phyloP scores from a whole-genome alignment of 164 flowering plant genomes.

The Tetrastigma voinierianum region DNA sequence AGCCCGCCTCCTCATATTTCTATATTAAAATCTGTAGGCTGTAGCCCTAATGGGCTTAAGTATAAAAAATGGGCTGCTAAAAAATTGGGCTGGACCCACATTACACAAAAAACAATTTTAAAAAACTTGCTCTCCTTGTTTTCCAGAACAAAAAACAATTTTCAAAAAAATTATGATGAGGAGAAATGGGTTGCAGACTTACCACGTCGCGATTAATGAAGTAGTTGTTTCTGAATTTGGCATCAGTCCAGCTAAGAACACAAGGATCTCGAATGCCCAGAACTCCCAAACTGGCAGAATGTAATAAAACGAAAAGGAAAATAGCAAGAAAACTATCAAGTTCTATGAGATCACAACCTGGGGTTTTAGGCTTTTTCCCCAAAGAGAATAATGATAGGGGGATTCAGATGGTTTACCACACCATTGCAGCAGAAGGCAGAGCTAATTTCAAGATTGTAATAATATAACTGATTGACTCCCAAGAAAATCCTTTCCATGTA shows the following conservation, averaged over 20 bases:
- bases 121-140: too few relatives aligned
- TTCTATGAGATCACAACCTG: too few relatives aligned
- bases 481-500: constrained; percentile 77
- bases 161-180: not conserved
- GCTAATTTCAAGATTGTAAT: constrained; percentile 59
- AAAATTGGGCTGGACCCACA: too few relatives aligned
- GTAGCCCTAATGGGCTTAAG: too few relatives aligned
- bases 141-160: too few relatives aligned
- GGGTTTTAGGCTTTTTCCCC: not conserved
- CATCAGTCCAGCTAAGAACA: constrained; percentile 84
- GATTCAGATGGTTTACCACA: constrained; percentile 53
- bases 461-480: constrained; percentile 46
- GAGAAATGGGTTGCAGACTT: constrained; percentile 3
- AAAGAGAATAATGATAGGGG: not conserved
- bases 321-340: too few relatives aligned
- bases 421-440: constrained; percentile 90
- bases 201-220: constrained; percentile 91
- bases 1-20: too few relatives aligned
- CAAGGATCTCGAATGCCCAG: constrained; percentile 93
- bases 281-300: constrained; percentile 71
- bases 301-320: too few relatives aligned
- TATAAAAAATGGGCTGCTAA: too few relatives aligned
- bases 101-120: too few relatives aligned
- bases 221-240: constrained; percentile 67
- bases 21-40: too few relatives aligned